Base-by-base conservation (phyloP, 1,139 yeast species). In the Debaryomyces psychrophilus region DNA sequence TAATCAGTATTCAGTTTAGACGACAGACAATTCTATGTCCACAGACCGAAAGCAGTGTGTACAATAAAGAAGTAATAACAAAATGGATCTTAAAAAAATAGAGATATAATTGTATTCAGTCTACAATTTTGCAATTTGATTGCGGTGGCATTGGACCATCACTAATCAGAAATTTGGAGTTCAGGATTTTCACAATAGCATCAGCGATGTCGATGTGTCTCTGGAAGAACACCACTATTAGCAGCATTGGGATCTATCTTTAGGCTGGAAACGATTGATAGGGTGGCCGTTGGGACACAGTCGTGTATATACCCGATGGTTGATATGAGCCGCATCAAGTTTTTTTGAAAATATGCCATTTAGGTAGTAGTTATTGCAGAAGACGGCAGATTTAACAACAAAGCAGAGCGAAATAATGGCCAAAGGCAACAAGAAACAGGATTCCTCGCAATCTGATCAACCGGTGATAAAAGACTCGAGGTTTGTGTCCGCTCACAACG, bases 401-500 rank as follows among this genome's bases (percentile, higher is more conserved):
- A 22, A 11, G 11, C 20, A 8, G 20, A 31, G 25, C 17, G 27
- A n/a, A 34, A 35, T 6, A 26, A 44, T 38, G 41, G 41, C 25
- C 8, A 38, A 38, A 12, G 35, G 35, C 17, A 38, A 18, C 34
- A 38, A 43, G 33, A 37, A 28, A 27, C 20, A 33, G n/a, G 27
- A 14, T 3, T 25, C 14, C 25, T n/a, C 31, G 23, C 18, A 17
- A 28, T 29, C 37, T 9, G 27, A 29, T 9, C 23, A 8, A 15
- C 72, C 79, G 1, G 73, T 80, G 12, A 79, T 84, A 2, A 59
- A 65, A 3, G 97, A 90, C 67, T 78, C 84, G 14, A 81, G 99
- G 62, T 93, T 93, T 67, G 71, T 87, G 17, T 73, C 85, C 4
- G 87, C 92, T 5, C 90, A 87, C 58, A 82, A 79, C 55, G 99